Percentiles rank a stretch among this genome's conserved stretches.
These are phyloP conservation scores for Wickerhamiella alocasiicola DNA, from an alignment of 805 yeast species.

Conservation along the genomic window DNA sequence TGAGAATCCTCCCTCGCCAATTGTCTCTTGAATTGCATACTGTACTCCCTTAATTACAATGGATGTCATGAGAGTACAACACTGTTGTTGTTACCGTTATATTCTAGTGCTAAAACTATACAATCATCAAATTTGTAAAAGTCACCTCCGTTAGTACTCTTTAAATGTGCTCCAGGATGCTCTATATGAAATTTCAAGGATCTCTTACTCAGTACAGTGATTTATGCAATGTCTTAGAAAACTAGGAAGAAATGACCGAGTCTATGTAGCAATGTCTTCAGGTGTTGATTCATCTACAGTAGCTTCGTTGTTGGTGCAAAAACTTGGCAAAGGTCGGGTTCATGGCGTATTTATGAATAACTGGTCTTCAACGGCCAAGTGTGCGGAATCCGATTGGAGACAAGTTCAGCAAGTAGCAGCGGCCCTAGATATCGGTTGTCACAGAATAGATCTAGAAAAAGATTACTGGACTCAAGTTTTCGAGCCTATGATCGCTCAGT, in stretches of 20 bases:
- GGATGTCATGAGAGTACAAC: too few species aligned
- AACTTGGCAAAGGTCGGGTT: constrained; percentile 40
- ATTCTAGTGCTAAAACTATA: too few species aligned
- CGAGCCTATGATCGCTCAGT: constrained; percentile 75
- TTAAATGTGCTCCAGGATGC: too few species aligned
- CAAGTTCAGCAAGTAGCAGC: constrained; percentile 59
- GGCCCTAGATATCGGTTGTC: constrained; percentile 53
- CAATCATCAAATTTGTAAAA: too few species aligned
- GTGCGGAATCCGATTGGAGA: constrained; percentile 82
- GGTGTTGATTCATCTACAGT: constrained; percentile 93
- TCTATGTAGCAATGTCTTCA: constrained; percentile 85
- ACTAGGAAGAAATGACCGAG: constrained; percentile 31
- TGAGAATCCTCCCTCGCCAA: constrained; percentile 1
- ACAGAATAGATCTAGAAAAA: constrained; percentile 68
- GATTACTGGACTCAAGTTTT: constrained; percentile 93
- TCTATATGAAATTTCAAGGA: too few species aligned
- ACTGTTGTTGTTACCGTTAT: too few species aligned
- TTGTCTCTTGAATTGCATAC: neutral
- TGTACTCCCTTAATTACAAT: neutral
- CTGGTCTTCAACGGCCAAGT: constrained; percentile 51
- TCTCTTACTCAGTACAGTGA: too few species aligned
- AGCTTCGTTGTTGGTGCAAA: constrained; percentile 50
- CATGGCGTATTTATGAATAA: constrained; percentile 87
- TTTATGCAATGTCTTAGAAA: constrained; percentile 2
- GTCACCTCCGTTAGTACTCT: too few species aligned